These are phyloP conservation scores for Rhynchospora pubera DNA, from an alignment of 176 grass and related monocot genomes.

Conservation along the genomic window DNA sequence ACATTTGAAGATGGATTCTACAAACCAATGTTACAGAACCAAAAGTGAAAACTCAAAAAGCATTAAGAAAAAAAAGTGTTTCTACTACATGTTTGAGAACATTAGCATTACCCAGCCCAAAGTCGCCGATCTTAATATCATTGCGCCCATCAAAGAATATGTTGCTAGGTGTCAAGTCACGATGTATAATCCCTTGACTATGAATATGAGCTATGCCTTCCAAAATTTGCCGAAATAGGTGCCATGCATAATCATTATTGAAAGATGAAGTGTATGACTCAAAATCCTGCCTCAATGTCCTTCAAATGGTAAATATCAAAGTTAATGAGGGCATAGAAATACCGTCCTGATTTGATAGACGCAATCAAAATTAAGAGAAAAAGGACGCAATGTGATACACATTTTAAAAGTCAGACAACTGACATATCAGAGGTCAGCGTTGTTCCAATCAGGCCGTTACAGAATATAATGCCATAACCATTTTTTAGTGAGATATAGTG, in stretches of 20 bases:
- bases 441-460: neutral
- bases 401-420: neutral
- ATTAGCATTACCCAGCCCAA: constrained; percentile 31
- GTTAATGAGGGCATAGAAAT: neutral
- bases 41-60: constrained; percentile 14
- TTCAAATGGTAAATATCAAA: constrained; percentile 31
- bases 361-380: neutral
- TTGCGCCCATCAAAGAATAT: constrained; percentile 98
- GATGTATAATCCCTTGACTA: constrained; percentile 97
- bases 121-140: constrained; percentile 74
- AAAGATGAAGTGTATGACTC: constrained; percentile 72
- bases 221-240: constrained; percentile 94
- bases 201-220: constrained; percentile 96
- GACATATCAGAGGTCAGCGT: neutral
- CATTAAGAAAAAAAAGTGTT: neutral
- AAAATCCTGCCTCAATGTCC: constrained; percentile 78
- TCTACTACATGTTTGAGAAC: constrained; percentile 14
- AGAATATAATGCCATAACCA: neutral
- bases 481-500: neutral
- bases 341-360: neutral
- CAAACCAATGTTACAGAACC: constrained; percentile 10
- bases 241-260: constrained; percentile 69
- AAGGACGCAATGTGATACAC: neutral
- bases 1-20: neutral
- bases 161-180: constrained; percentile 91